Percentiles rank a stretch among this genome's conserved stretches.
Evolutionary conservation across 768 basidiomycete species (phyloP).

Genomic region (Sutorius australiensis): DNA sequence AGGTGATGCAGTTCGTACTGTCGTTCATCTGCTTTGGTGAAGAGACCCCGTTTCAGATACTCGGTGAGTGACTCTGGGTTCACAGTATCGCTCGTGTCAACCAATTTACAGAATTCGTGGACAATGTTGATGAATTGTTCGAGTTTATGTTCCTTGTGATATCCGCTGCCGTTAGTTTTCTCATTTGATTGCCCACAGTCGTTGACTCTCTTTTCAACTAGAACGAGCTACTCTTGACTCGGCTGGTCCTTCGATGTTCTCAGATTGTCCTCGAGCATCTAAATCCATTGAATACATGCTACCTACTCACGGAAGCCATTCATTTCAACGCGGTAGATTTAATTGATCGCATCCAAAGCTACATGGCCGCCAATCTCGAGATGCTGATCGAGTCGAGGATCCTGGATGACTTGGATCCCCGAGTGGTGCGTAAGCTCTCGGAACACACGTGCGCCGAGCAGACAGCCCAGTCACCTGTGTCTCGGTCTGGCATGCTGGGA

Average conservation of each 20-base stretch:
- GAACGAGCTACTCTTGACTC: slow-evolving; percentile 88
- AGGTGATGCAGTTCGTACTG: slow-evolving; percentile 71
- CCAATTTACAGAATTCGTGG: slow-evolving; percentile 49
- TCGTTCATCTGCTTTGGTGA: slow-evolving; percentile 73
- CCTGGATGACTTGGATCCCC: slow-evolving; percentile 68
- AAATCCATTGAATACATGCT: slow-evolving; percentile 72
- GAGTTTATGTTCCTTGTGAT: slow-evolving; percentile 87
- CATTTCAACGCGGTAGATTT: slow-evolving; percentile 71
- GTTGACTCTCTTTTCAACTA: slow-evolving; percentile 26
- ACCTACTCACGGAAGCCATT: slow-evolving; percentile 77
- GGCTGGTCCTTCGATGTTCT: slow-evolving; percentile 81
- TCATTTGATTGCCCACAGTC: neutral
- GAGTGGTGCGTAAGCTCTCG: slow-evolving; percentile 66
- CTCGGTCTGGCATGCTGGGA: slow-evolving; percentile 53
- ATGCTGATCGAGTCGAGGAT: slow-evolving; percentile 76
- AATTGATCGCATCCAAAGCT: slow-evolving; percentile 66
- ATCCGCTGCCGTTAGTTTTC: slow-evolving; percentile 65
- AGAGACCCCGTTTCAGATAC: slow-evolving; percentile 65
- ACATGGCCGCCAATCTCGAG: slow-evolving; percentile 83
- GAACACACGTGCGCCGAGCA: slow-evolving; percentile 58
- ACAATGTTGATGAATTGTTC: slow-evolving; percentile 68
- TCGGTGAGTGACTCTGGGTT: slow-evolving; percentile 45
- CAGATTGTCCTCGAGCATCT: slow-evolving; percentile 62
- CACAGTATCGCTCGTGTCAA: slow-evolving; percentile 1
- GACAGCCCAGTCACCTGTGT: slow-evolving; percentile 57